phyloP scores from a whole-genome alignment of 2,329 filamentous ascomycete genomes.

The Colletotrichum sublineola region DNA sequence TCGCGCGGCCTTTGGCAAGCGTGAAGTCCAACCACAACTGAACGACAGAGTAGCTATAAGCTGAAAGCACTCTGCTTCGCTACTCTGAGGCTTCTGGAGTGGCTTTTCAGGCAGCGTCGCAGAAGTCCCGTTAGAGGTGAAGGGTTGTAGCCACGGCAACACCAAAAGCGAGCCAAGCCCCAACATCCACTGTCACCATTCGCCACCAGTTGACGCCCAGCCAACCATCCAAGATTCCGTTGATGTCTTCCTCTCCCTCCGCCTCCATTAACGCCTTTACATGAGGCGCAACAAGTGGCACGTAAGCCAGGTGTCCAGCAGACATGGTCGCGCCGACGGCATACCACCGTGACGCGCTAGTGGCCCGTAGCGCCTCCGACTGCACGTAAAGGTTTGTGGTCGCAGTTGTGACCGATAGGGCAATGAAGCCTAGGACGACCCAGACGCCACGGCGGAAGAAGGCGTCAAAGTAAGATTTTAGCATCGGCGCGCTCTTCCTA shows the following conservation, averaged over 20 bases:
- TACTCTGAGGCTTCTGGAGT: background rate
- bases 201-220: constrained; percentile 8
- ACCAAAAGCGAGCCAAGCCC: constrained; percentile 10
- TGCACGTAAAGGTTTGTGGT: background rate
- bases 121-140: background rate
- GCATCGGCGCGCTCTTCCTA: constrained; percentile 37
- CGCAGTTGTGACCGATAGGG: background rate
- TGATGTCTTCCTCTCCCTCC: background rate
- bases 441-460: constrained; percentile 45
- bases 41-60: background rate
- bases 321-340: constrained; percentile 48
- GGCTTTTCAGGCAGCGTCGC: background rate
- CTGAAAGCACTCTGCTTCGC: background rate
- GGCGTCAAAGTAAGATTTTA: constrained; percentile 47
- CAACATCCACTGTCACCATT: constrained; percentile 15
- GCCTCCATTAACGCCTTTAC: constrained; percentile 9
- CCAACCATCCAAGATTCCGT: constrained; percentile 13
- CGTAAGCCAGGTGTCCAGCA: constrained; percentile 50
- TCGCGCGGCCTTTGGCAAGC: background rate
- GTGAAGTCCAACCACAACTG: too few relatives aligned
- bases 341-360: constrained; percentile 48
- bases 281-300: constrained; percentile 42
- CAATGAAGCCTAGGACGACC: constrained; percentile 12
- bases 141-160: constrained; percentile 5
- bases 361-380: background rate